Base-by-base conservation (phyloP, 306 rosid genomes). In the Sphenostylis stenocarpa region DNA sequence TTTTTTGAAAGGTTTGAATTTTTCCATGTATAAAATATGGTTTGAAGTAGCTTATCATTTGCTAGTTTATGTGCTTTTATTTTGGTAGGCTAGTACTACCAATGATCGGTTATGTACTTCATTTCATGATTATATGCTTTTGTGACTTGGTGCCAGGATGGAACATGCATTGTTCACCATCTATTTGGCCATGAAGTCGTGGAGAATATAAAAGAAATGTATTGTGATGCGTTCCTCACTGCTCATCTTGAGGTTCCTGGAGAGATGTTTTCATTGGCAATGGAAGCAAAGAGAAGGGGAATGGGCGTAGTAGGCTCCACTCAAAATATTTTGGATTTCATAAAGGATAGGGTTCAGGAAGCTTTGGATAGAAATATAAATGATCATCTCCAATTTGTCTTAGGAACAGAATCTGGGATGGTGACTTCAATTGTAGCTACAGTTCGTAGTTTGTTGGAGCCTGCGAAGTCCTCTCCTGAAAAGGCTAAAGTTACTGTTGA, bases 211-310 rank as follows among this genome's bases (percentile, higher is more conserved):
- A 90, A 90, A 65, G 97, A 90, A 84, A 88, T 91, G 96, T 95
- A 95, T 15, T 87, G 94, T 77, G 99, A 95, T 78, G 96, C 99
- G 34, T 92, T 90, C 75, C 96, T 95, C 69, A 95, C 99, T 29
- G 98, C 99, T 28, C 99, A 95, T 85, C 90, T 95, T 20, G 99
- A 95, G 86, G 99, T 95, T 68, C 99, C 98, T 9, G 99, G 99
- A 82, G 99, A 95, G 88, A 95, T 92, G 99, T 95, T 95, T 84
- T 84, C 97, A 51, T 77, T 92, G 90, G 97, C 98, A 38, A 92
- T 95, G 99, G 97, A 95, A 85, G 99, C 99, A 38, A 95, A 91
- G 80, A 91, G 90, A 82, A 95, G 99, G 87, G 97, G 97, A 84
- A 95, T 95, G 99, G 97, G 99, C 0, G 82, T 90, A 21, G 96